Conservation (phyloP, 805 yeast genomes). For the Candida pseudofarinosa region DNA sequence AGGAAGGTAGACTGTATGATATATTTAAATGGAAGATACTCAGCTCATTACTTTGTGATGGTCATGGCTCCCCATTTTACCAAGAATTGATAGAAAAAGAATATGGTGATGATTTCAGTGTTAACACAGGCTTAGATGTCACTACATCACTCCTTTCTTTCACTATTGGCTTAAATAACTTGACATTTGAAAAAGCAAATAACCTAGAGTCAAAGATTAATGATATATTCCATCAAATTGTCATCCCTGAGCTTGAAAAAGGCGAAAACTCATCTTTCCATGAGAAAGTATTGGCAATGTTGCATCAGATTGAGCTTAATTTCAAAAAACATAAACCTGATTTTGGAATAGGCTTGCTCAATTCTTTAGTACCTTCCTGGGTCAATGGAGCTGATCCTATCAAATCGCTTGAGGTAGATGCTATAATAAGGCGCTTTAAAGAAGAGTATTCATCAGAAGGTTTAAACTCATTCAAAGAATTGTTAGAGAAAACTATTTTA, state of each 20-base stretch:
- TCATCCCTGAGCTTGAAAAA: conserved; percentile 26
- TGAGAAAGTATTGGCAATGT: conserved; percentile 69
- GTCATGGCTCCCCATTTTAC: conserved; percentile 88
- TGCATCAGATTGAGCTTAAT: conserved; percentile 81
- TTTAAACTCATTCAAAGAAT: conserved; percentile 49
- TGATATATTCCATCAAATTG: conserved; percentile 41
- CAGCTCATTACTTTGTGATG: conserved; percentile 72
- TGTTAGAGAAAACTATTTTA: conserved; percentile 53
- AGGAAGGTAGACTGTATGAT: conserved; percentile 51
- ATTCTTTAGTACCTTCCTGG: conserved; percentile 79
- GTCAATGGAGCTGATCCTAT: conserved; percentile 79
- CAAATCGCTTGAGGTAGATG: conserved; percentile 61
- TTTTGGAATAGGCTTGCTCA: conserved; percentile 77
- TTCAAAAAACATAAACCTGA: conserved; percentile 86
- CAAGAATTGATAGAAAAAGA: conserved; percentile 84
- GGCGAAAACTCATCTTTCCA: conserved; percentile 20
- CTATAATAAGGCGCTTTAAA: conserved; percentile 55
- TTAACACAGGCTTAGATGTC: conserved; percentile 83
- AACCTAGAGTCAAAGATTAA: conserved; percentile 46
- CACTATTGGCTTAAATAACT: conserved; percentile 82
- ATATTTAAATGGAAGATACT: conserved; percentile 70
- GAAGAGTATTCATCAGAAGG: conserved; percentile 52
- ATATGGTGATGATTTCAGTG: conserved; percentile 77
- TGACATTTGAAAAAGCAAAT: conserved; percentile 44
- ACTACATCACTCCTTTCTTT: conserved; percentile 73